Evolutionary conservation across 805 yeast genomes (phyloP).

Genomic region (Candida tibetensis): DNA sequence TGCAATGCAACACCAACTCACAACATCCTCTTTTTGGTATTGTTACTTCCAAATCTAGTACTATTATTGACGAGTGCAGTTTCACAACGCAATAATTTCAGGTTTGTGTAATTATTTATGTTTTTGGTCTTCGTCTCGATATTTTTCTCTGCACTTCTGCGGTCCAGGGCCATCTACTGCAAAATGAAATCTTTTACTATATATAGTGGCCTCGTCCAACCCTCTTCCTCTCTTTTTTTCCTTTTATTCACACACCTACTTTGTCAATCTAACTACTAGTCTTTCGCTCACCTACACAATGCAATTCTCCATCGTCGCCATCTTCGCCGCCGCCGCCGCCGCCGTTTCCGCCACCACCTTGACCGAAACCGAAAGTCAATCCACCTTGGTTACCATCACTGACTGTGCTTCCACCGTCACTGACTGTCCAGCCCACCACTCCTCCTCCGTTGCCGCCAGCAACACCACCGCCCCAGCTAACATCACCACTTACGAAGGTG

Average conservation of each 20-base stretch:
- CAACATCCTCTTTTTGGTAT: neutral
- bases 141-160: too few relatives aligned
- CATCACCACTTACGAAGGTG: conserved; percentile 20
- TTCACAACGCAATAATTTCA: too few relatives aligned
- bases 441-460: conserved; percentile 16
- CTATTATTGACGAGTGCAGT: neutral
- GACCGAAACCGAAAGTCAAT: conserved; percentile 28
- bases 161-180: neutral
- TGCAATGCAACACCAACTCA: neutral
- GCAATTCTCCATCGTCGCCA: conserved; percentile 46
- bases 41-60: neutral
- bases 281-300: conserved; percentile 36
- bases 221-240: conserved; percentile 4
- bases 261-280: conserved; percentile 27
- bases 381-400: conserved; percentile 43
- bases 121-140: too few relatives aligned
- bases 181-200: neutral
- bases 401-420: conserved; percentile 40
- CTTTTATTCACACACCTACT: conserved; percentile 12
- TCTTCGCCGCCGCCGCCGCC: conserved; percentile 40
- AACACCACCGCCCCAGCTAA: conserved; percentile 19
- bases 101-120: neutral
- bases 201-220: conserved; percentile 4
- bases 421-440: conserved; percentile 38
- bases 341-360: conserved; percentile 29